These are phyloP conservation scores for Chlamydomonas sp. DNA, from an alignment of 139 green algal genomes.

Conservation along the genomic window DNA sequence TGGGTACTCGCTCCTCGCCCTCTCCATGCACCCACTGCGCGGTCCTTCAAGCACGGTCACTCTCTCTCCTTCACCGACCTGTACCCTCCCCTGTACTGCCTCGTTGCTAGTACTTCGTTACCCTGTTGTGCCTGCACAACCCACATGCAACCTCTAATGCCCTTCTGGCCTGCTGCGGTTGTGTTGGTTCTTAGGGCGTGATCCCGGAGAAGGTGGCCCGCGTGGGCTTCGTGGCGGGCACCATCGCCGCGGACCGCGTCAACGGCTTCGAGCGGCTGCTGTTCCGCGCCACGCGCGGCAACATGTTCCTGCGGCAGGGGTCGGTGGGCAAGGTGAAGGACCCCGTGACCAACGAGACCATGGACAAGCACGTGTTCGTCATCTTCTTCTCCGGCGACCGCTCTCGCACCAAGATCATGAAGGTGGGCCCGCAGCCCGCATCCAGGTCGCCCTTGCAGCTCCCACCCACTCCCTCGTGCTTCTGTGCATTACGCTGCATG, in stretches of 20 bases:
- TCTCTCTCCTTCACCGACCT: too few species aligned
- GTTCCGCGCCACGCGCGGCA: conserved; percentile 96
- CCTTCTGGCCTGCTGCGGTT: background rate
- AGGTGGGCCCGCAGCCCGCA: conserved; percentile 49
- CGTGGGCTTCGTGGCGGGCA: conserved; percentile 93
- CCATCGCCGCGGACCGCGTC: conserved; percentile 85
- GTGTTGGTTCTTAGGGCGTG: background rate
- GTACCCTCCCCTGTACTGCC: too few species aligned
- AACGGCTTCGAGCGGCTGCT: conserved; percentile 93
- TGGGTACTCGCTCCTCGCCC: too few species aligned
- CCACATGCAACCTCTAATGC: background rate
- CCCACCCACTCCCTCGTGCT: background rate
- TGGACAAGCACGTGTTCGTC: conserved; percentile 95
- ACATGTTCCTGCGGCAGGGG: conserved; percentile 93
- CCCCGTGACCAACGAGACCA: conserved; percentile 81
- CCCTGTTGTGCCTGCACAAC: background rate
- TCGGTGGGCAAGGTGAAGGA: conserved; percentile 77
- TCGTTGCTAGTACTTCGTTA: background rate
- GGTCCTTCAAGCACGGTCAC: too few species aligned
- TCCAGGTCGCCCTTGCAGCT: background rate
- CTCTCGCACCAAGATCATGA: conserved; percentile 91
- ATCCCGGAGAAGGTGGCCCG: conserved; percentile 69
- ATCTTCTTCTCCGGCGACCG: conserved; percentile 97
- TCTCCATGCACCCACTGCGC: too few species aligned
- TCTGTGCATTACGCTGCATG: background rate